Percentiles rank a stretch among this genome's conserved stretches.
Evolutionary conservation across 345 rosid species (phyloP).

Genomic region (Arabidopsis arenosa): DNA sequence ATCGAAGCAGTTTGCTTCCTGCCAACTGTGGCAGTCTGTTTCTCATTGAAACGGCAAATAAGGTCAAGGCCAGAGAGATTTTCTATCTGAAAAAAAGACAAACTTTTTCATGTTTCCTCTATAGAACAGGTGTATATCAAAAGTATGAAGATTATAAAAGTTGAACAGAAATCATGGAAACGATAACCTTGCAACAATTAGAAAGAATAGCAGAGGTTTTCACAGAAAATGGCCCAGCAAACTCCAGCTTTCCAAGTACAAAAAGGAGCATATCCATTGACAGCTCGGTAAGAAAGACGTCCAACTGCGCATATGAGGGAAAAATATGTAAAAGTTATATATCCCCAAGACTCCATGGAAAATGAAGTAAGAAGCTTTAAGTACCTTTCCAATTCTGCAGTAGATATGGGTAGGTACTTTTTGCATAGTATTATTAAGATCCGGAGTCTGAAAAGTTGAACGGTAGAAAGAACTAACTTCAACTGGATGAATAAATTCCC

Average conservation of each 20-base stretch:
- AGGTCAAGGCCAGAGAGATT: slow-evolving; percentile 77
- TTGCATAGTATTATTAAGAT: slow-evolving; percentile 39
- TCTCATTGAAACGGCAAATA: slow-evolving; percentile 61
- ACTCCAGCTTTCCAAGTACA: slow-evolving; percentile 69
- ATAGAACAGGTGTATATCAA: slow-evolving; percentile 13
- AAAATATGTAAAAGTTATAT: slow-evolving; percentile 34
- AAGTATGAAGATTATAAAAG: slow-evolving; percentile 4
- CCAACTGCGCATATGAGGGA: slow-evolving; percentile 61
- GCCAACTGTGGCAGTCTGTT: slow-evolving; percentile 62
- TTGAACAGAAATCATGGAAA: slow-evolving; percentile 21
- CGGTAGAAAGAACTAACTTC: slow-evolving; percentile 72
- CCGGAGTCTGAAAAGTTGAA: slow-evolving; percentile 53
- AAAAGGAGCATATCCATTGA: slow-evolving; percentile 85
- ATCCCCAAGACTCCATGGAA: slow-evolving; percentile 24
- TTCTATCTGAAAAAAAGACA: slow-evolving; percentile 63
- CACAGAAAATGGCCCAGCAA: slow-evolving; percentile 90
- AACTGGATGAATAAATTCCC: slow-evolving; percentile 71
- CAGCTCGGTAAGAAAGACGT: slow-evolving; percentile 71
- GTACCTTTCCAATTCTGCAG: slow-evolving; percentile 80
- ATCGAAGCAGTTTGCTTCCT: slow-evolving; percentile 71
- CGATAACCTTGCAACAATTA: slow-evolving; percentile 82
- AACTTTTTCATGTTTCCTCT: slow-evolving; percentile 14
- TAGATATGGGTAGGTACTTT: slow-evolving; percentile 71
- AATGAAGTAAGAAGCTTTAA: slow-evolving; percentile 13
- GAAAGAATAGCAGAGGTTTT: slow-evolving; percentile 68